Percentiles rank a stretch among this genome's conserved stretches.
Conservation (phyloP, 2,329 filamentous ascomycete species). For the Fusarium pseudocircinatum region DNA sequence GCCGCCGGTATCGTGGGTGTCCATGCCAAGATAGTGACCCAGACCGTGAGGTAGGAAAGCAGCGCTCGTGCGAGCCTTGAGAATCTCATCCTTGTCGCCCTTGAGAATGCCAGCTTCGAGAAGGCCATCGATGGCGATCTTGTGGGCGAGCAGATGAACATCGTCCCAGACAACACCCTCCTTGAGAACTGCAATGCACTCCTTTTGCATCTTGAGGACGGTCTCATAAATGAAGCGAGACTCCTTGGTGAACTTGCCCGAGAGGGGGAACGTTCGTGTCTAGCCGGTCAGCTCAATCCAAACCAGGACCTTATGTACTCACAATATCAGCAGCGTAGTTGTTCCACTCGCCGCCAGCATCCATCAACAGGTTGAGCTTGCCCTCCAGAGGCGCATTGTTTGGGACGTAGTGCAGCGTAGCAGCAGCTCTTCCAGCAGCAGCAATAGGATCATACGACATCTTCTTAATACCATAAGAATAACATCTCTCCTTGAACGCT, state of each 20-base stretch:
- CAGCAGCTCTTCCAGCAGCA: conserved; percentile 80
- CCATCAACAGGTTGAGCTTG: conserved; percentile 83
- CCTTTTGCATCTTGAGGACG: conserved; percentile 86
- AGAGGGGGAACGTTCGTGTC: conserved; percentile 88
- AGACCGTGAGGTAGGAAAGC: conserved; percentile 94
- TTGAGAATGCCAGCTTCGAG: conserved; percentile 78
- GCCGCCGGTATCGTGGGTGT: conserved; percentile 88
- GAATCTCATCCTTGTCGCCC: conserved; percentile 74
- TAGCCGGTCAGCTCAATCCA: conserved; percentile 47
- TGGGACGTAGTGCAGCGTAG: conserved; percentile 87
- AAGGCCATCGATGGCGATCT: conserved; percentile 82
- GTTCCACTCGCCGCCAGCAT: conserved; percentile 81
- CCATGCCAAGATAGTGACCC: conserved; percentile 91
- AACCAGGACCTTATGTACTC: conserved; percentile 37
- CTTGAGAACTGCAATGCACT: conserved; percentile 77
- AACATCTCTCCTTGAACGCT: conserved; percentile 79
- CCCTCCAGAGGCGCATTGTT: conserved; percentile 76
- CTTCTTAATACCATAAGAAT: conserved; percentile 78
- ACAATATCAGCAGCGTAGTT: conserved; percentile 77
- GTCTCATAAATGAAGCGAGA: conserved; percentile 81
- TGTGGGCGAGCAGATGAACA: conserved; percentile 82
- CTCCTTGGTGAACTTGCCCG: conserved; percentile 74
- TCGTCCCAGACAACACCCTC: conserved; percentile 83
- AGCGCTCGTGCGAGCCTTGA: conserved; percentile 80
- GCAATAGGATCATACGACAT: conserved; percentile 91